Base-by-base conservation (phyloP, 1,284 basidiomycete species). In the Ceratobasidium sp. region DNA sequence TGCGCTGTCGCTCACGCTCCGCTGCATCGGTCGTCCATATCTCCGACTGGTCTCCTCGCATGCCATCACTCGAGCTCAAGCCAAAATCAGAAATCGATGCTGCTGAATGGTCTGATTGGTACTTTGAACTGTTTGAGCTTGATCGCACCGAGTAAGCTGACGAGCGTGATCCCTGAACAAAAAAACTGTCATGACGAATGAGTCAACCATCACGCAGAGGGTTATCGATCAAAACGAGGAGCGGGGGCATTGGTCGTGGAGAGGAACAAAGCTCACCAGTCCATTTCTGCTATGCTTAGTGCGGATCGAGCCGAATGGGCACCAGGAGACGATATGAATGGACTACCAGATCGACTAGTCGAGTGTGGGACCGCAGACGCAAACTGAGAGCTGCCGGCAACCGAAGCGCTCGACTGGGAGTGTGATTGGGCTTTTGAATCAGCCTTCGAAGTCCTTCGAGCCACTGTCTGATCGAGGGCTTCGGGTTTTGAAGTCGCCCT, bases 201-300 rank as follows among this genome's bases (percentile, higher is more conserved):
- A 52, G 57, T 43, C 57, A 43, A 23, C 32, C 16, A 59, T 43
- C 8, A 23, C 32, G 9, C 5, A 26, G 57, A 43, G 18, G 4
- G 57, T 38, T 55, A 28, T 66, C 63, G 49, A 66, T 66, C 63
- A 67, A 67, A 67, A 41, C 9, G n/a, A 21, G 49, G 64, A 38
- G n/a, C 47, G 18, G 35, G 47, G 14, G 14, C 18, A 28, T 18
- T 49, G 28, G 6, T 7, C n/a, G 41, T 30, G 9, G 46, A 38
- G 26, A 50, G 28, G 46, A 47, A 62, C 44, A 61, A 28, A 21
- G 43, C 66, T 57, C 21, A 70, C 66, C 66, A 70, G 28, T 70
- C 66, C 46, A 70, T 70, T 41, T 70, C 66, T 46, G 66, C 54
- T 14, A 70, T 70, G 23, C 66, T 58, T 26, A 70, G 23, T 16